A percentile compares a stretch with the other conserved stretches of the same genome.
These are phyloP conservation scores for Mortierella sp. DNA, from an alignment of 371 early-diverging fungal genomes.

Conservation along the genomic window DNA sequence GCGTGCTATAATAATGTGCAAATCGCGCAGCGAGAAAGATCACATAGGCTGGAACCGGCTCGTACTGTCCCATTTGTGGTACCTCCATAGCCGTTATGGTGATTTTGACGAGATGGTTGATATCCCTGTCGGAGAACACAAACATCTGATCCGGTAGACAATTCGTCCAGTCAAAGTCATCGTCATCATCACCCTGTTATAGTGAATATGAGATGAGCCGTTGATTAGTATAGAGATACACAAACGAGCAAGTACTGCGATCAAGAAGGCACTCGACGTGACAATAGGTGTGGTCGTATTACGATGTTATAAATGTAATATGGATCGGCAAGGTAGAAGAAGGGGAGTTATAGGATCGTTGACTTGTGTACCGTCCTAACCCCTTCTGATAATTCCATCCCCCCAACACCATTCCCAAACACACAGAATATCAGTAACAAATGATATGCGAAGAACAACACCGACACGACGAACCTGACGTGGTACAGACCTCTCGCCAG, in stretches of 20 bases:
- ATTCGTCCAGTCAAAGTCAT: constrained; percentile 85
- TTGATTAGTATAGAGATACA: too few species aligned
- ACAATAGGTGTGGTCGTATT: neutral
- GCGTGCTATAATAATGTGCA: constrained; percentile 81
- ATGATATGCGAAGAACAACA: neutral
- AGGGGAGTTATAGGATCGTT: too few species aligned
- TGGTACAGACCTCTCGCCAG: constrained; percentile 6
- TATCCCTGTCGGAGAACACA: constrained; percentile 80
- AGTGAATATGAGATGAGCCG: too few species aligned
- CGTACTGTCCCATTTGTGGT: constrained; percentile 62
- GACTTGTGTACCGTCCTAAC: too few species aligned
- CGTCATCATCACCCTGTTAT: constrained; percentile 21
- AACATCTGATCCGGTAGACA: constrained; percentile 93
- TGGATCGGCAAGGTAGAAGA: neutral
- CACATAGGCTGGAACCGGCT: constrained; percentile 84
- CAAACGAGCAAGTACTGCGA: too few species aligned
- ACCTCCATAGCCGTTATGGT: constrained; percentile 75
- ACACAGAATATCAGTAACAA: neutral
- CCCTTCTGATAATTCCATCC: neutral
- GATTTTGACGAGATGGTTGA: constrained; percentile 78
- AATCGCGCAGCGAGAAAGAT: constrained; percentile 89
- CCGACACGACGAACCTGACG: constrained; percentile 36
- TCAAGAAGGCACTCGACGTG: too few species aligned
- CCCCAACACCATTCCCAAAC: constrained; percentile 49
- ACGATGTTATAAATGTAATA: neutral